Evolutionary conservation across 2,329 filamentous ascomycete genomes (phyloP).

Genomic region (Sarocladium brachiariae): DNA sequence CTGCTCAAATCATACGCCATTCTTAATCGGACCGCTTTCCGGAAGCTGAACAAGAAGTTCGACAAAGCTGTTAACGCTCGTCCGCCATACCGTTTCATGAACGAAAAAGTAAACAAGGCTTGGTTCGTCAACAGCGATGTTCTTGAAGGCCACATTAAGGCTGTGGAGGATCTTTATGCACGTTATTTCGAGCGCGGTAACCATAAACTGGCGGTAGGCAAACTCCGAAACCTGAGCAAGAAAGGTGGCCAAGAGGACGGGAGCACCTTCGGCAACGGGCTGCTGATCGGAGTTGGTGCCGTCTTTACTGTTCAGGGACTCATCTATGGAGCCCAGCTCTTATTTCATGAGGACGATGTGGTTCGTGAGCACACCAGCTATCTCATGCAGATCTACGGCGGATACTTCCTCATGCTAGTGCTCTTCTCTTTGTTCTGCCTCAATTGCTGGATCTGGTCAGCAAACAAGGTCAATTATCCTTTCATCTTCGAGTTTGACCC

Average conservation of each 20-base stretch:
- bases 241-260: conserved; percentile 49
- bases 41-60: conserved; percentile 98
- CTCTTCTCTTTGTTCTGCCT: conserved; percentile 80
- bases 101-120: conserved; percentile 81
- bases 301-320: conserved; percentile 62
- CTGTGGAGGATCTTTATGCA: conserved; percentile 85
- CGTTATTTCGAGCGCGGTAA: conserved; percentile 93
- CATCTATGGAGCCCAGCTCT: conserved; percentile 50
- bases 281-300: conserved; percentile 61
- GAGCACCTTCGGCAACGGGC: conserved; percentile 53
- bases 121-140: conserved; percentile 89
- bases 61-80: conserved; percentile 82
- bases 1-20: conserved; percentile 86
- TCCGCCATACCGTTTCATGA: conserved; percentile 74
- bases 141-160: conserved; percentile 70
- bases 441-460: conserved; percentile 76
- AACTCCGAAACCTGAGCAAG: conserved; percentile 67
- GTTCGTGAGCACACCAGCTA: conserved; percentile 54
- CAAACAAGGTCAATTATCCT: conserved; percentile 85
- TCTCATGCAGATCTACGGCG: conserved; percentile 83
- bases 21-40: conserved; percentile 86
- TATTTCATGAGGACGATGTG: conserved; percentile 38
- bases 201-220: conserved; percentile 82
- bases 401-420: conserved; percentile 79
- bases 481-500: conserved; percentile 97